Percentiles rank a stretch among this genome's conserved stretches.
These are phyloP conservation scores for Trifolium pratense DNA, from an alignment of 306 rosid genomes.

Conservation along the genomic window DNA sequence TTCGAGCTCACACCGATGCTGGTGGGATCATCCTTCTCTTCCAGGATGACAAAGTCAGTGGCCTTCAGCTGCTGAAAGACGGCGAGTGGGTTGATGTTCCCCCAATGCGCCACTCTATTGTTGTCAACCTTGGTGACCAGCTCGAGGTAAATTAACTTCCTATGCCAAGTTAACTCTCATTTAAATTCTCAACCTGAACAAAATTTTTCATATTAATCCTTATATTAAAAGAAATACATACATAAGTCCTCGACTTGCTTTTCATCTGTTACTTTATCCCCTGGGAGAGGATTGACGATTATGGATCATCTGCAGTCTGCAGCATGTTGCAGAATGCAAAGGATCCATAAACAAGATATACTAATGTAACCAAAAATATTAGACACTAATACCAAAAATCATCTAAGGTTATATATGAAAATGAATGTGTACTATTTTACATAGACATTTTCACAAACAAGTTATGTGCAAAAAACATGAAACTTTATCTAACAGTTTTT, in stretches of 20 bases:
- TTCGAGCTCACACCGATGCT: conserved; percentile 92
- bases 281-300: background rate
- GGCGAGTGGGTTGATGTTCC: conserved; percentile 88
- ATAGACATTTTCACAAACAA: conserved; percentile 26
- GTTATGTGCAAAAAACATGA: conserved; percentile 12
- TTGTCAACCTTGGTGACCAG: conserved; percentile 87
- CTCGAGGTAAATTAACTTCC: conserved; percentile 63
- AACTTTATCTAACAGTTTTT: background rate
- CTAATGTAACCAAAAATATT: background rate
- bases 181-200: background rate
- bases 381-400: background rate
- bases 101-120: conserved; percentile 88
- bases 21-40: conserved; percentile 88
- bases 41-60: conserved; percentile 92
- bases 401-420: background rate
- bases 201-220: too few species aligned
- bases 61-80: conserved; percentile 83
- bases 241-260: too few species aligned
- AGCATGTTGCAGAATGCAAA: background rate
- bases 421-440: background rate
- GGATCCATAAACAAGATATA: background rate
- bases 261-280: too few species aligned
- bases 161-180: background rate
- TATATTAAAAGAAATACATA: too few species aligned
- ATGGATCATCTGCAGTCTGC: background rate